These are phyloP conservation scores for Xylariaceae sp. DNA, from an alignment of 2,329 filamentous ascomycete genomes.

Conservation along the genomic window DNA sequence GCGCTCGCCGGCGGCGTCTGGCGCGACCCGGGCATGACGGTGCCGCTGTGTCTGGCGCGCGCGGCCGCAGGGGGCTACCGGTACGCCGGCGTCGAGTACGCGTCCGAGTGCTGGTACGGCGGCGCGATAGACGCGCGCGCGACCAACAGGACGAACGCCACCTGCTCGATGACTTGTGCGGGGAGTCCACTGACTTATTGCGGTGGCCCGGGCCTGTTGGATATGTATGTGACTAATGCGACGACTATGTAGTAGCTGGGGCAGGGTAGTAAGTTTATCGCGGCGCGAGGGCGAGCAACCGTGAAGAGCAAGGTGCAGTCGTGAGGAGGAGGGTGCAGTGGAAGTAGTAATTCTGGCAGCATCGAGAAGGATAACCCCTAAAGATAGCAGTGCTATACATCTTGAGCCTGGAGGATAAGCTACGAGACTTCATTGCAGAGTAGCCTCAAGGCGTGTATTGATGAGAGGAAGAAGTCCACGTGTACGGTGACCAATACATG, in stretches of 20 bases:
- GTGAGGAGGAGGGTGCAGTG: too few relatives aligned
- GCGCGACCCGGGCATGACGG: background rate
- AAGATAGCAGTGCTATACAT: too few relatives aligned
- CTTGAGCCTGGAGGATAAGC: too few relatives aligned
- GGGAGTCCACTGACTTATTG: background rate
- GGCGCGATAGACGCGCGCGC: background rate
- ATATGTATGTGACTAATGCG: background rate
- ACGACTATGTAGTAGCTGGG: background rate
- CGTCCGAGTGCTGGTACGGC: background rate
- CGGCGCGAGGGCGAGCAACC: too few relatives aligned
- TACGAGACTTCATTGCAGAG: too few relatives aligned
- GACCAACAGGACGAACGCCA: background rate
- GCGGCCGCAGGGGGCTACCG: background rate
- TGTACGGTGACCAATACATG: too few relatives aligned
- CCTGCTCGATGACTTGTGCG: background rate
- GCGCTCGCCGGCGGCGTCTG: background rate
- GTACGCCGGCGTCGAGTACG: conserved; percentile 1
- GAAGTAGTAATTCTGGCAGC: too few relatives aligned
- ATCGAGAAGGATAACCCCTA: too few relatives aligned
- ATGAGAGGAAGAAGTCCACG: too few relatives aligned
- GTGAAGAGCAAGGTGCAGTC: too few relatives aligned
- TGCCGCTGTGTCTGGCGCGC: background rate
- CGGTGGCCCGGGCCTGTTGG: background rate
- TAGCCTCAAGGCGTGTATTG: too few relatives aligned
- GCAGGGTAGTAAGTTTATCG: too few relatives aligned